A percentile compares a stretch with the other conserved stretches of the same genome.
Conservation (phyloP, 345 rosid genomes). For the Gossypium ekmanianum region DNA sequence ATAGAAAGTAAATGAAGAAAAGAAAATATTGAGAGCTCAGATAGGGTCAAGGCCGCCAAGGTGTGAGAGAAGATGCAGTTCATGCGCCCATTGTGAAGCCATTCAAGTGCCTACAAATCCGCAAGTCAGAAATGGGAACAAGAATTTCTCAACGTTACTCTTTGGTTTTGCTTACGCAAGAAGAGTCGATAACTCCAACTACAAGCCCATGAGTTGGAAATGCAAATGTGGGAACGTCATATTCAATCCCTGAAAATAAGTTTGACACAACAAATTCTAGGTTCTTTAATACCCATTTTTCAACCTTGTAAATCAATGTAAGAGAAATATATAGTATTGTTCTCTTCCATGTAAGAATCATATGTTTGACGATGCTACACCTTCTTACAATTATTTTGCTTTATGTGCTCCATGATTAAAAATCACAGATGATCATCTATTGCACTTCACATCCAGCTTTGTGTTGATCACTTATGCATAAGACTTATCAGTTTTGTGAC, state of each 20-base stretch:
- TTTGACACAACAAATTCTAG: too few species aligned
- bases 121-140: slow-evolving; percentile 31
- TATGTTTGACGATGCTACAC: not conserved
- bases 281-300: not conserved
- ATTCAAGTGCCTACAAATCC: slow-evolving; percentile 88
- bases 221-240: slow-evolving; percentile 92
- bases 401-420: not conserved
- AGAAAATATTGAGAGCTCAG: slow-evolving; percentile 41
- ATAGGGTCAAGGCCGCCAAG: slow-evolving; percentile 92
- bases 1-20: slow-evolving; percentile 32
- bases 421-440: too few species aligned
- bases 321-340: not conserved
- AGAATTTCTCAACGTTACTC: slow-evolving; percentile 22
- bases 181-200: slow-evolving; percentile 58
- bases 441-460: too few species aligned
- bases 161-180: slow-evolving; percentile 39
- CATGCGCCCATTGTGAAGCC: slow-evolving; percentile 77
- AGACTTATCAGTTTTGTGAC: too few species aligned
- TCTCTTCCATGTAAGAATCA: slow-evolving; percentile 5
- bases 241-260: slow-evolving; percentile 58
- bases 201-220: slow-evolving; percentile 96
- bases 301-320: slow-evolving; percentile 2
- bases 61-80: slow-evolving; percentile 71
- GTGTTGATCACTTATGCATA: too few species aligned
- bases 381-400: not conserved